Evolutionary conservation across 148 eudicot genomes (phyloP).

Genomic region (Chenopodium album): DNA sequence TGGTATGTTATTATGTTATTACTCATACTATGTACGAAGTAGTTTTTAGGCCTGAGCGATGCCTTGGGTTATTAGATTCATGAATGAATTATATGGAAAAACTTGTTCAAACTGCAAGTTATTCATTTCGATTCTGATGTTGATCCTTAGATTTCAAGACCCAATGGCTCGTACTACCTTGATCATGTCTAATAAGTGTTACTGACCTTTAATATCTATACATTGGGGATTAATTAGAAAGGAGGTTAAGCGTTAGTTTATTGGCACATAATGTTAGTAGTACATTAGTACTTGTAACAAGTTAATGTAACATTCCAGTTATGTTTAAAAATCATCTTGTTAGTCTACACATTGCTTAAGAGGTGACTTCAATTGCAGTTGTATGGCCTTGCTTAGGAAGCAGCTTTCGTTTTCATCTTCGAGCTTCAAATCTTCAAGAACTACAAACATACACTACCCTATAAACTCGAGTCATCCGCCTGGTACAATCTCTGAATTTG

Average conservation of each 20-base stretch:
- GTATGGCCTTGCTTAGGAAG: slow-evolving; percentile 40
- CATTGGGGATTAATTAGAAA: background rate
- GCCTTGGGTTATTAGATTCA: no score
- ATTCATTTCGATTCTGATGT: background rate
- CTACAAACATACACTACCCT: slow-evolving; percentile 30
- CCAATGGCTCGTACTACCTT: no score
- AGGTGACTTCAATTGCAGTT: slow-evolving; percentile 3
- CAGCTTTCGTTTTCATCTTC: slow-evolving; percentile 25
- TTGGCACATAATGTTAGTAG: no score
- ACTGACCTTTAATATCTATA: background rate
- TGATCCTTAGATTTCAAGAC: background rate
- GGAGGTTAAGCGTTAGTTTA: background rate
- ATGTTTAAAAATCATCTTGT: background rate
- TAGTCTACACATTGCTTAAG: background rate
- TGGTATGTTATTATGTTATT: no score
- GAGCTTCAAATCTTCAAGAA: slow-evolving; percentile 28
- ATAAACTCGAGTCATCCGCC: slow-evolving; percentile 27
- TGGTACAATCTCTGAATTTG: slow-evolving; percentile 36
- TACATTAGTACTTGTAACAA: background rate
- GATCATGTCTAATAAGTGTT: no score
- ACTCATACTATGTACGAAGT: no score
- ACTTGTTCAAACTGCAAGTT: background rate
- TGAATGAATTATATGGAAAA: no score
- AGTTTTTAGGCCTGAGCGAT: no score
- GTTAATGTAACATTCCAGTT: background rate